A percentile compares a stretch with the other conserved stretches of the same genome.
These are phyloP conservation scores for Papiliotrema nemorosa DNA, from an alignment of 1,284 basidiomycete genomes.

Conservation along the genomic window DNA sequence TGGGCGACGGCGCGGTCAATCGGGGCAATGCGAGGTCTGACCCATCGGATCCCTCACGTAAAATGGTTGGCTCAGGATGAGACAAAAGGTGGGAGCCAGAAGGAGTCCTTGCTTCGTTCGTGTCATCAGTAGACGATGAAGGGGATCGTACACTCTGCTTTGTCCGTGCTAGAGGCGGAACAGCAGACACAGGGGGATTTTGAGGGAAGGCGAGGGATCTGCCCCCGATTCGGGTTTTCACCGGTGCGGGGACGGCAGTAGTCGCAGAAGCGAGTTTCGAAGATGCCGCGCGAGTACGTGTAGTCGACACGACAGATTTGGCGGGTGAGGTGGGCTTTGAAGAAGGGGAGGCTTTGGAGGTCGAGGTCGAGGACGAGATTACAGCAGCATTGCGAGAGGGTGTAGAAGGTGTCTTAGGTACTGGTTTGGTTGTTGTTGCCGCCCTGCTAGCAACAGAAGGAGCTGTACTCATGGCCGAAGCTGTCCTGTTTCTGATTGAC, in stretches of 20 bases:
- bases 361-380: too few relatives aligned
- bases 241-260: not conserved
- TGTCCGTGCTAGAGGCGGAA: not conserved
- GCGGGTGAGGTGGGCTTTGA: not conserved
- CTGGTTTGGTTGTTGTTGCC: not conserved
- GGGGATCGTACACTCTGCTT: slow-evolving; percentile 21
- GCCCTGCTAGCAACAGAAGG: slow-evolving; percentile 1
- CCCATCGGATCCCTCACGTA: slow-evolving; percentile 41
- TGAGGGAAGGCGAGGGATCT: slow-evolving; percentile 1
- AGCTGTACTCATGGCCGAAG: slow-evolving; percentile 12
- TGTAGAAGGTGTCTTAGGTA: not conserved
- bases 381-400: not conserved
- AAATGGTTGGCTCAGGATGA: slow-evolving; percentile 22
- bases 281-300: not conserved
- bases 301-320: not conserved
- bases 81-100: slow-evolving; percentile 10
- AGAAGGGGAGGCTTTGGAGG: slow-evolving; percentile 1
- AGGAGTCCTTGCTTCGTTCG: slow-evolving; percentile 30
- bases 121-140: slow-evolving; percentile 32
- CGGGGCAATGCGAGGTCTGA: slow-evolving; percentile 27
- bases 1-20: not conserved
- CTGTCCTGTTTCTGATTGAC: slow-evolving; percentile 4
- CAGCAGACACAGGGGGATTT: not conserved
- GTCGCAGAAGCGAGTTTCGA: not conserved
- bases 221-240: not conserved